phyloP scores from a whole-genome alignment of 2,329 filamentous ascomycete species.

The Diaporthe ilicicola region DNA sequence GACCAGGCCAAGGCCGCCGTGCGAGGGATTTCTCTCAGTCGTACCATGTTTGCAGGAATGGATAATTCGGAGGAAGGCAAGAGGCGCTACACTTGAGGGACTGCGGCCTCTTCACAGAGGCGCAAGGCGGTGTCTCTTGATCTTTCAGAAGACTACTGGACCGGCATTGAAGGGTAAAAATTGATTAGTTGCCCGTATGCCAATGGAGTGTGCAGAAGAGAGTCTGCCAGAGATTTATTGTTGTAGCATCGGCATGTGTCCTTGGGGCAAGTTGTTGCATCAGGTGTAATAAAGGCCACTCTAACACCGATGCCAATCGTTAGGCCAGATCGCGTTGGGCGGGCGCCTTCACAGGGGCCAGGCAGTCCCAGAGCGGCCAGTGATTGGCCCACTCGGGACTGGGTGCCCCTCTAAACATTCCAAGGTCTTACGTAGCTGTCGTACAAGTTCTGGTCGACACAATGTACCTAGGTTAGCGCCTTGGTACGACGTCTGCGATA shows the following conservation, averaged over 20 bases:
- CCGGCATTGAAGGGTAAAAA: slow-evolving; percentile 24
- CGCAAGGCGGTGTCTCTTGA: slow-evolving; percentile 17
- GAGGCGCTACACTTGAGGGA: slow-evolving; percentile 13
- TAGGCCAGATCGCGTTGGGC: slow-evolving; percentile 42
- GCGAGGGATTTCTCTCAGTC: slow-evolving; percentile 93
- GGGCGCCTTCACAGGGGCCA: slow-evolving; percentile 28
- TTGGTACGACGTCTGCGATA: slow-evolving; percentile 1
- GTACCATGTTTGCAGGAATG: slow-evolving; percentile 74
- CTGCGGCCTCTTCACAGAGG: slow-evolving; percentile 25
- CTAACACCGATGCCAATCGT: slow-evolving; percentile 22
- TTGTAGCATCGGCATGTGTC: slow-evolving; percentile 15
- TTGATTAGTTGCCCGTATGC: neutral
- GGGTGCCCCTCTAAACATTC: slow-evolving; percentile 20
- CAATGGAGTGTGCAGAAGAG: slow-evolving; percentile 22
- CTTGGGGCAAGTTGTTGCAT: slow-evolving; percentile 11
- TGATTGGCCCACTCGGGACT: slow-evolving; percentile 27
- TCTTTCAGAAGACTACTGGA: slow-evolving; percentile 14
- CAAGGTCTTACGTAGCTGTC: slow-evolving; percentile 16
- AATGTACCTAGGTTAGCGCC: neutral
- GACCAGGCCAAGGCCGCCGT: slow-evolving; percentile 99
- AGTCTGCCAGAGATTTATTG: slow-evolving; percentile 24
- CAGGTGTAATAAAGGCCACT: slow-evolving; percentile 24
- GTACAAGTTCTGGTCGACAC: slow-evolving; percentile 1
- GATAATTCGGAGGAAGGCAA: slow-evolving; percentile 3
- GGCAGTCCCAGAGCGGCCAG: neutral